A percentile compares a stretch with the other conserved stretches of the same genome.
Conservation (phyloP, 805 yeast genomes). For the Schwanniomyces pseudopolymorphus region DNA sequence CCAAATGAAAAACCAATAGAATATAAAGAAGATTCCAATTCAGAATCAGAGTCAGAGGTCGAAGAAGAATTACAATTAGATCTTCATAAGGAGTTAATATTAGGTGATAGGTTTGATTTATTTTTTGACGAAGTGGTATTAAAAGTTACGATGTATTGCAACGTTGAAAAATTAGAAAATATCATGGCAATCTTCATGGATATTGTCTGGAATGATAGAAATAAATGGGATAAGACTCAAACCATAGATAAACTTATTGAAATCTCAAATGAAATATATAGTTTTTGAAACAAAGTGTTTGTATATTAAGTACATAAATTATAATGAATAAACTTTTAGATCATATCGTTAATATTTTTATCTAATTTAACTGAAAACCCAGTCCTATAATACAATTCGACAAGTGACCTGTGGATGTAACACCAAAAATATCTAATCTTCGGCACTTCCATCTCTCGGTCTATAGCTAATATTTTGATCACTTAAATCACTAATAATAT, state of each 20-base stretch:
- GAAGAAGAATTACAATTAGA: conserved; percentile 44
- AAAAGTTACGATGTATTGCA: conserved; percentile 31
- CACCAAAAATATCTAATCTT: conserved; percentile 38
- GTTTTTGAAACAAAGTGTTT: not conserved
- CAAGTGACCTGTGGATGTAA: not conserved
- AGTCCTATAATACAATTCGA: conserved; percentile 1
- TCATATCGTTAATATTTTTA: not conserved
- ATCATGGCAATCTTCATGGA: conserved; percentile 68
- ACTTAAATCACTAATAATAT: conserved; percentile 69
- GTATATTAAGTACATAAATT: not conserved
- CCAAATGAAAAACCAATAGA: too few relatives aligned
- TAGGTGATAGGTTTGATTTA: conserved; percentile 17
- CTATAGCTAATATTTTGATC: conserved; percentile 79
- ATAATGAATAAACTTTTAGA: conserved; percentile 3
- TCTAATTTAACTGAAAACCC: not conserved
- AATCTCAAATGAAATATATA: conserved; percentile 14
- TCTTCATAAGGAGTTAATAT: conserved; percentile 49
- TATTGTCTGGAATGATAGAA: conserved; percentile 67
- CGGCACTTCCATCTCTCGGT: conserved; percentile 91
- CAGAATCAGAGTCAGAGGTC: conserved; percentile 33
- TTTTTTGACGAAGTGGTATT: conserved; percentile 27
- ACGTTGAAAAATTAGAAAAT: conserved; percentile 37
- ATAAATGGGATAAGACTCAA: conserved; percentile 42
- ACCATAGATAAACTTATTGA: conserved; percentile 33
- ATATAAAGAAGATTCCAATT: conserved; percentile 7